Percentiles rank a stretch among this genome's conserved stretches.
These are phyloP conservation scores for Wallacemonas collosoma DNA, from an alignment of 208 protist species.

Conservation along the genomic window DNA sequence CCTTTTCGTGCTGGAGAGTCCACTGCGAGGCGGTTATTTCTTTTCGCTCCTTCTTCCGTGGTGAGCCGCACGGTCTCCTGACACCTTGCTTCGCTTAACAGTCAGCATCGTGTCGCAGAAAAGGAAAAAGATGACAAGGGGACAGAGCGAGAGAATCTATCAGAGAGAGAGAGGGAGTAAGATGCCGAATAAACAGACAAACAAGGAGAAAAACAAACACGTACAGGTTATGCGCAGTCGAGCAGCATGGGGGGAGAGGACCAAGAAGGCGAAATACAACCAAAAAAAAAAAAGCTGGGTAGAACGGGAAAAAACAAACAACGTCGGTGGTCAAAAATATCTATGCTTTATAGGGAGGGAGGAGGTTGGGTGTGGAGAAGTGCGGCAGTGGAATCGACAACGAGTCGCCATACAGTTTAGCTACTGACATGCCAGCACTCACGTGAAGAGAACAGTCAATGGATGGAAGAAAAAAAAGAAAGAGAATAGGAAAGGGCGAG, in stretches of 20 bases:
- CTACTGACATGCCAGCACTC: background rate
- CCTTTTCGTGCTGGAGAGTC: too few relatives aligned
- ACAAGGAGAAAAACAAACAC: background rate
- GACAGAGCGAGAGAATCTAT: slow-evolving; percentile 1
- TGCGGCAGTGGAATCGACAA: background rate
- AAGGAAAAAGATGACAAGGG: slow-evolving; percentile 9
- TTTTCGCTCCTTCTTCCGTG: too few relatives aligned
- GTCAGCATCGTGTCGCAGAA: background rate
- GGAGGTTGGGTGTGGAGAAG: background rate
- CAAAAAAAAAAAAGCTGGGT: background rate
- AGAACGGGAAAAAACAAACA: background rate
- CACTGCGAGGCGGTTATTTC: too few relatives aligned
- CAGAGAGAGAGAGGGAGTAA: too few relatives aligned
- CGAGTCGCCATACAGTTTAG: background rate
- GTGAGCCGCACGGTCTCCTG: too few relatives aligned
- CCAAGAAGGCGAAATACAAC: background rate
- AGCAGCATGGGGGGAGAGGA: background rate
- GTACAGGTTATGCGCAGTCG: slow-evolving; percentile 3
- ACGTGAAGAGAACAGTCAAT: slow-evolving; percentile 11
- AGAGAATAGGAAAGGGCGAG: background rate
- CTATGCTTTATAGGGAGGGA: background rate
- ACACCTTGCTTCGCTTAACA: too few relatives aligned
- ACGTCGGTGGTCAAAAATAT: background rate
- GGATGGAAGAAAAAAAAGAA: slow-evolving; percentile 1
- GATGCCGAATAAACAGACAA: slow-evolving; percentile 10